Evolutionary conservation across 1,139 yeast species (phyloP).

Genomic region (Pichia inconspicua): DNA sequence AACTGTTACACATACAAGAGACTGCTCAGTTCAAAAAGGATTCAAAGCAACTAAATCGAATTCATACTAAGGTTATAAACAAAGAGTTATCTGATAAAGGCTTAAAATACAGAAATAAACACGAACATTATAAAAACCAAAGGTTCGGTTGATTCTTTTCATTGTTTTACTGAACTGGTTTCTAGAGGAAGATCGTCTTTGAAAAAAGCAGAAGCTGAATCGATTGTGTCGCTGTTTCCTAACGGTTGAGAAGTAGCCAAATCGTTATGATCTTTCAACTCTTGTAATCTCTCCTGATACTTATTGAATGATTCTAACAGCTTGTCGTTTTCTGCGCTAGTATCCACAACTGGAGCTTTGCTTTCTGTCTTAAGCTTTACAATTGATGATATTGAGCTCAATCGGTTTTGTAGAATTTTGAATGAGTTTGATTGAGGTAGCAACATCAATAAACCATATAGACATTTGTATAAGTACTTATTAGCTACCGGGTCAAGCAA

Average conservation of each 20-base stretch:
- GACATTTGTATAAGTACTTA: conserved; percentile 77
- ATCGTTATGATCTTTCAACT: conserved; percentile 6
- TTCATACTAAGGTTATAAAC: conserved; percentile 41
- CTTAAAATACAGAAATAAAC: conserved; percentile 50
- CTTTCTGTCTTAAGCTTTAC: conserved; percentile 17
- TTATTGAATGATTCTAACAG: conserved; percentile 54
- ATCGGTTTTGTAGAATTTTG: conserved; percentile 66
- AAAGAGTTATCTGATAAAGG: conserved; percentile 33
- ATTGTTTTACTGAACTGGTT: conserved; percentile 12
- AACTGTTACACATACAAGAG: conserved; percentile 11
- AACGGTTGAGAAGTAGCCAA: background rate
- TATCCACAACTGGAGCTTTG: background rate
- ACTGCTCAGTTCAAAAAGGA: conserved; percentile 29
- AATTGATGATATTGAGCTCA: conserved; percentile 44
- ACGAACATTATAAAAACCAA: conserved; percentile 60
- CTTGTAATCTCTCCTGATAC: conserved; percentile 53
- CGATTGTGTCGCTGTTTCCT: background rate
- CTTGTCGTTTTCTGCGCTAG: conserved; percentile 29
- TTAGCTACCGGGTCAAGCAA: conserved; percentile 77
- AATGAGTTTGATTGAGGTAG: conserved; percentile 95
- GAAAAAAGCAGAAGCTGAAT: conserved; percentile 1
- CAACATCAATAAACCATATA: conserved; percentile 89
- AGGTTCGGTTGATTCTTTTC: conserved; percentile 17
- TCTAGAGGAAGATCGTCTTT: conserved; percentile 11
- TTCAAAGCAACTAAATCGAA: conserved; percentile 31